Evolutionary conservation across 1,139 yeast genomes (phyloP).

Genomic region (Kurtzmaniella quercitrusa): DNA sequence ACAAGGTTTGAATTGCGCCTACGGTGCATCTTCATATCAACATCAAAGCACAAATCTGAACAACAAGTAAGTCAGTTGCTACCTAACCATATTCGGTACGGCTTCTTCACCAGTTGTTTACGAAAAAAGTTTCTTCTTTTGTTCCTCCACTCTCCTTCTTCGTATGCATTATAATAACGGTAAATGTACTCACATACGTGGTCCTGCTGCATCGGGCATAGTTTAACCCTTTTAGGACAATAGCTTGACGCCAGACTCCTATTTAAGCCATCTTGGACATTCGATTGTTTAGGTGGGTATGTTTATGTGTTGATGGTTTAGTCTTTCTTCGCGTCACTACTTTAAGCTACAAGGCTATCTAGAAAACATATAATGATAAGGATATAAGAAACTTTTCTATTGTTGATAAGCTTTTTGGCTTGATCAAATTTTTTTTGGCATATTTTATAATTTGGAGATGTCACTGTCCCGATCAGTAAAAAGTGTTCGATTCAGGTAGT

Average conservation of each 20-base stretch:
- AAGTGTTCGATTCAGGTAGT: too few relatives aligned
- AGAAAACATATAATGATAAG: conserved; percentile 4
- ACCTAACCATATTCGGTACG: background rate
- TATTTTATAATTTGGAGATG: too few relatives aligned
- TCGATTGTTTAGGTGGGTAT: background rate
- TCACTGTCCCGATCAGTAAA: too few relatives aligned
- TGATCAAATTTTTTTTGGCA: background rate
- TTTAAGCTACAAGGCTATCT: conserved; percentile 8
- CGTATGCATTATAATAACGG: background rate
- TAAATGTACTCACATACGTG: background rate
- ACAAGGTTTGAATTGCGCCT: too few relatives aligned
- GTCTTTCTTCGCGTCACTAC: conserved; percentile 1
- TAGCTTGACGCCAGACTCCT: background rate
- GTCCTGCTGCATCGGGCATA: conserved; percentile 1
- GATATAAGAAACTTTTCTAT: too few relatives aligned
- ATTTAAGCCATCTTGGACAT: conserved; percentile 2
- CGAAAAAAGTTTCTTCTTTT: background rate
- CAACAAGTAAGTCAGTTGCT: too few relatives aligned
- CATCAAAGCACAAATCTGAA: too few relatives aligned
- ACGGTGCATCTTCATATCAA: too few relatives aligned
- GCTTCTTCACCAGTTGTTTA: too few relatives aligned
- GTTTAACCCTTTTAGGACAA: background rate
- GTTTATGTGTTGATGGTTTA: background rate
- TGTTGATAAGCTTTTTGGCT: background rate
- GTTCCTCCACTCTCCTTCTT: background rate